These are phyloP conservation scores for Neurospora tetraspora DNA, from an alignment of 495 filamentous ascomycete species.

Conservation along the genomic window DNA sequence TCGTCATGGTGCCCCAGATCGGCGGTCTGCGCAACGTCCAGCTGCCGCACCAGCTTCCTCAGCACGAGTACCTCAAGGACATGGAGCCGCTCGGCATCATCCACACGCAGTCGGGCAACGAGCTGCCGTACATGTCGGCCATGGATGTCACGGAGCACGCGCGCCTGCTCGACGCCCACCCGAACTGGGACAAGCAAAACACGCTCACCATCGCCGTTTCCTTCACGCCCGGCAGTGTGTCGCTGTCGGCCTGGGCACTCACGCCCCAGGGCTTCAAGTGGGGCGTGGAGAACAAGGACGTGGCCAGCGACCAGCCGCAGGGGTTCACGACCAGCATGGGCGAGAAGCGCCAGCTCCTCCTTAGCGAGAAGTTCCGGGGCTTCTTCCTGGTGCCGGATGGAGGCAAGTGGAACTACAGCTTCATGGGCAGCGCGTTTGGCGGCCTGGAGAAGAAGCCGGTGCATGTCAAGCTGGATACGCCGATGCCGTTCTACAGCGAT, in stretches of 20 bases:
- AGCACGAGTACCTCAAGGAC: conserved; percentile 80
- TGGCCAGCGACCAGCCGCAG: conserved; percentile 78
- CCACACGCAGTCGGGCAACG: conserved; percentile 89
- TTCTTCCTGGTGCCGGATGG: conserved; percentile 94
- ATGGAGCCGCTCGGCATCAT: conserved; percentile 93
- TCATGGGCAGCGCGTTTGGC: conserved; percentile 85
- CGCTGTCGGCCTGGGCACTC: conserved; percentile 82
- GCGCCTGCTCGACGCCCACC: conserved; percentile 72
- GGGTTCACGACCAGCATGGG: conserved; percentile 91
- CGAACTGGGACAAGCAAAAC: conserved; percentile 79
- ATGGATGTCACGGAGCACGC: conserved; percentile 91
- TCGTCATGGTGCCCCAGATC: conserved; percentile 96
- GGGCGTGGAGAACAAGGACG: conserved; percentile 94
- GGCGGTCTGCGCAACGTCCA: conserved; percentile 88
- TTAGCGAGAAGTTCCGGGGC: conserved; percentile 85
- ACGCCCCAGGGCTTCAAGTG: conserved; percentile 92
- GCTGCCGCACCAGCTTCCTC: conserved; percentile 81
- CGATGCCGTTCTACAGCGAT: conserved; percentile 83
- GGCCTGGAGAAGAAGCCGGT: conserved; percentile 80
- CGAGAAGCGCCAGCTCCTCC: conserved; percentile 85
- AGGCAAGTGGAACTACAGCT: conserved; percentile 93
- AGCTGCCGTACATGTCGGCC: conserved; percentile 91
- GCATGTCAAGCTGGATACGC: conserved; percentile 88
- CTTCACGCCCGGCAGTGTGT: conserved; percentile 97
- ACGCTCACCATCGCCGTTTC: conserved; percentile 93